Evolutionary conservation across 495 filamentous ascomycete species (phyloP).

Genomic region (Xylaria castorea): DNA sequence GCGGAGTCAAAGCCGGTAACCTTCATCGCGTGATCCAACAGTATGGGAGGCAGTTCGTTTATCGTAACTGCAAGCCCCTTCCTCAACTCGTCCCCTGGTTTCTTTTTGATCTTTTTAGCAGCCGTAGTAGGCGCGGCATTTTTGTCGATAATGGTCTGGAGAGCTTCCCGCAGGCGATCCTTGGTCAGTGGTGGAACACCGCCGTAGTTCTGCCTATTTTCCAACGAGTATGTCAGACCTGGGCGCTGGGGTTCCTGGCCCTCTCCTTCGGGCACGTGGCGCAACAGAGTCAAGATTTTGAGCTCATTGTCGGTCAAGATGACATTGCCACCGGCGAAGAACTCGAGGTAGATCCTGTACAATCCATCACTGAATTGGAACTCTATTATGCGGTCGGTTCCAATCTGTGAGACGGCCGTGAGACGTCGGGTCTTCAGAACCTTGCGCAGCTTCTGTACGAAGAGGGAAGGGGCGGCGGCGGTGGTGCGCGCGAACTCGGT

Average conservation of each 20-base stretch:
- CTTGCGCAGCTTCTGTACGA: conserved; percentile 85
- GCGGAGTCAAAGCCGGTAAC: conserved; percentile 69
- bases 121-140: conserved; percentile 52
- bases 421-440: conserved; percentile 84
- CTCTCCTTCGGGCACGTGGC: conserved; percentile 76
- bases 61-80: conserved; percentile 82
- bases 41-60: conserved; percentile 81
- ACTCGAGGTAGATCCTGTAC: conserved; percentile 89
- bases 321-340: conserved; percentile 93
- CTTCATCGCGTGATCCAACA: conserved; percentile 85
- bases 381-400: conserved; percentile 92
- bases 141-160: conserved; percentile 68
- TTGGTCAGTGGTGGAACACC: conserved; percentile 77
- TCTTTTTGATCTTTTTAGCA: conserved; percentile 78
- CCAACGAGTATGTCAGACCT: conserved; percentile 78
- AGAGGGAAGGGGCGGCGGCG: conserved; percentile 79
- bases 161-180: conserved; percentile 70
- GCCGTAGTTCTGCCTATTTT: conserved; percentile 79
- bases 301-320: conserved; percentile 84
- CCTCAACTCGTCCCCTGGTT: conserved; percentile 72
- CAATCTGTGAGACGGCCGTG: conserved; percentile 81
- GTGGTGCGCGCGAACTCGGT: conserved; percentile 88
- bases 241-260: conserved; percentile 77
- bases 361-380: conserved; percentile 89
- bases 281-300: conserved; percentile 77